These are phyloP conservation scores for Nannochloropsis gaditana DNA, from an alignment of 108 stramenopile species.

Conservation along the genomic window DNA sequence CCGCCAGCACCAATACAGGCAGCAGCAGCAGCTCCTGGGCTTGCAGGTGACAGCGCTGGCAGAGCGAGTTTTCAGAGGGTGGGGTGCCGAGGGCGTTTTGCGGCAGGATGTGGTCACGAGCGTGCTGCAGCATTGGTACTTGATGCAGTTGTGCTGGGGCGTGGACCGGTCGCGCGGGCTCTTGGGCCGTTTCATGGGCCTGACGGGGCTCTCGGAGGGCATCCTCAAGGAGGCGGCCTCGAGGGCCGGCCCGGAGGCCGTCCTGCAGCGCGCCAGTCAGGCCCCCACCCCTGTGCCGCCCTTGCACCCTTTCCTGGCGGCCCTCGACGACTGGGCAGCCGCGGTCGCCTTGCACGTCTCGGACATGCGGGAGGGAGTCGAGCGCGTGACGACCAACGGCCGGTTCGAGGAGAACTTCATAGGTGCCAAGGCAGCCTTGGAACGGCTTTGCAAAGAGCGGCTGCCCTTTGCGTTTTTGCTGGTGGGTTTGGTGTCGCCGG, in stretches of 20 bases:
- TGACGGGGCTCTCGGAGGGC: neutral
- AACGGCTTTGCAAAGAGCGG: neutral
- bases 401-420: slow-evolving; percentile 13
- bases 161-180: neutral
- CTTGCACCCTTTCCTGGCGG: neutral
- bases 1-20: neutral
- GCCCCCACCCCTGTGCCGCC: neutral
- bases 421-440: neutral
- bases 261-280: neutral
- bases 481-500: neutral
- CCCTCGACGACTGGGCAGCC: neutral
- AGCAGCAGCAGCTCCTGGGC: neutral
- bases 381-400: slow-evolving; percentile 9
- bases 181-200: neutral
- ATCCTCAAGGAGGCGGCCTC: neutral
- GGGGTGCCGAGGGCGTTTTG: slow-evolving; percentile 6
- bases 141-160: slow-evolving; percentile 7
- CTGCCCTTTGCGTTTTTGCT: slow-evolving; percentile 8
- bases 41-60: neutral
- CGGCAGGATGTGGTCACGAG: neutral
- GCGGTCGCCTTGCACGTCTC: neutral
- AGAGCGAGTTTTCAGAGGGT: neutral
- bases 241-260: neutral
- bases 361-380: neutral
- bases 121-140: slow-evolving; percentile 8